A percentile compares a stretch with the other conserved stretches of the same genome.
These are phyloP conservation scores for Aspergillus campestris DNA, from an alignment of 495 filamentous ascomycete species.

Conservation along the genomic window DNA sequence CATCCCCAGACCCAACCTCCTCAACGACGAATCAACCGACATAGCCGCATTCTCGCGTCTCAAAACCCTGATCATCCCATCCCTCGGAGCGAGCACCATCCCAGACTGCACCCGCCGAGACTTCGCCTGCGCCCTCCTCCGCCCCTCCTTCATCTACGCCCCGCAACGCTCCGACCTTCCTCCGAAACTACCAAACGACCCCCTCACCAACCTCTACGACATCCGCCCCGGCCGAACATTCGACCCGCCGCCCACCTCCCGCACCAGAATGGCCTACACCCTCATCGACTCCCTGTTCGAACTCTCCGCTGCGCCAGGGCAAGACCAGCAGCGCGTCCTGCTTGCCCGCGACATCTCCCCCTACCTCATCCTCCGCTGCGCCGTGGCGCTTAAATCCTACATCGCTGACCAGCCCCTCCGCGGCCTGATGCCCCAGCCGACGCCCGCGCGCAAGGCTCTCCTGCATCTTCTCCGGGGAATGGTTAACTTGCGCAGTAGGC, in stretches of 20 bases:
- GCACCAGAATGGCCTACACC: constrained; percentile 66
- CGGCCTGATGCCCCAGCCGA: constrained; percentile 86
- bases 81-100: constrained; percentile 56
- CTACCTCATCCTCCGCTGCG: constrained; percentile 74
- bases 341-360: constrained; percentile 74
- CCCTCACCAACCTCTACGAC: constrained; percentile 55
- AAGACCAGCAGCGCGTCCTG: constrained; percentile 31
- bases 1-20: constrained; percentile 19
- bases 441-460: constrained; percentile 69
- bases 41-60: constrained; percentile 62
- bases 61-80: constrained; percentile 62
- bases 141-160: constrained; percentile 70
- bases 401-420: constrained; percentile 88
- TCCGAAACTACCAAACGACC: constrained; percentile 33
- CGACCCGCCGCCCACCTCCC: constrained; percentile 52
- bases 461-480: constrained; percentile 59
- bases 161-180: constrained; percentile 58
- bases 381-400: constrained; percentile 70
- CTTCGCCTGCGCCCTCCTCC: constrained; percentile 72
- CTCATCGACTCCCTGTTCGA: constrained; percentile 76
- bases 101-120: constrained; percentile 57
- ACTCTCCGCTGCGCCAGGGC: constrained; percentile 27
- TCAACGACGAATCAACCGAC: constrained; percentile 62
- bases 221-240: constrained; percentile 62
- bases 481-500: constrained; percentile 58